Base-by-base conservation (phyloP, 164 flowering plant genomes). In the Vitis vinifera region DNA sequence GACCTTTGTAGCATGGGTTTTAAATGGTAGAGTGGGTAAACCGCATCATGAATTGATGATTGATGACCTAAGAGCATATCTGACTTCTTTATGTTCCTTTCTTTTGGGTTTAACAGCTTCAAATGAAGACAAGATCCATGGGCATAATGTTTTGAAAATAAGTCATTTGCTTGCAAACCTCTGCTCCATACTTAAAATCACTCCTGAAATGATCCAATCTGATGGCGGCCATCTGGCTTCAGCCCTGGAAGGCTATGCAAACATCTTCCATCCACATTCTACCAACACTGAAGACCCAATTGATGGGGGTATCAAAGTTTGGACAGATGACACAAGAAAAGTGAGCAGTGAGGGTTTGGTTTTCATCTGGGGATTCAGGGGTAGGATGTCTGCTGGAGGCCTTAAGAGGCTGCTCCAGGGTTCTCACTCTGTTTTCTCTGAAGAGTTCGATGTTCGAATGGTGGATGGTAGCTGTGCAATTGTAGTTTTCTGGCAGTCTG, bases 311-410 rank as follows among this genome's bases (percentile, higher is more conserved):
- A 65, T 80, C 60, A 72, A 70, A 27, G 62, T 83, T 15, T 80
- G 78, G 81, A 73, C 80, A 23, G 78, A 77, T 27, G 77, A 72
- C 59, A 57, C 73, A 8, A 79, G 79, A 72, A 87, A 72, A 73
- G 83, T 82, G 29, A 82, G 82, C 71, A 79, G 79, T 27, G 75
- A 81, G 27, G 77, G 86, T 76, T 19, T 90, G 72, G 80, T 88
- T 67, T 89, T 93, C 84, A 60, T 93, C 68, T 90, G 98, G 98
- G 97, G 98, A 59, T 88, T 91, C 53, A 66, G 79, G 56, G 27
- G 53, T 65, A 81, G 84, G 60, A 66, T 79, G 37, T 80, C 94
- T 10, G 86, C 88, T 11, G 79, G 75, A 59, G 71, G 16, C 66
- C 79, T 91, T 68, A 90, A 84, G 71, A 70, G 60, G 62, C 65